phyloP scores from a whole-genome alignment of 164 flowering plant species.

The Chloranthus sessilifolius region DNA sequence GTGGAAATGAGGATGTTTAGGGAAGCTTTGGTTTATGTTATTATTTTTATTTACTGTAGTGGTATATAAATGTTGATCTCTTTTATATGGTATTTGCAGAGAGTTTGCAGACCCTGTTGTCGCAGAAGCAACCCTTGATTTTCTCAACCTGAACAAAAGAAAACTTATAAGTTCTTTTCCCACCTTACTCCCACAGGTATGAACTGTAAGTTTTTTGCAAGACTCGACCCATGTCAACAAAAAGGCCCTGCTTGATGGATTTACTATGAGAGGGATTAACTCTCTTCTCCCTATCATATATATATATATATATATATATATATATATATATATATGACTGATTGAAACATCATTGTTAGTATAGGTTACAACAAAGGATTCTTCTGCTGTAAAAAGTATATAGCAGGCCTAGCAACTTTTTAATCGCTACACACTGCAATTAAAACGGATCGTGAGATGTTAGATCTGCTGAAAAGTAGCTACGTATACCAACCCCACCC shows the following conservation, averaged over 20 bases:
- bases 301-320: no score
- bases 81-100: slow-evolving; percentile 43
- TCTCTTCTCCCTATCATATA: no score
- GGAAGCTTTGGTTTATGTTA: not conserved
- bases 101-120: slow-evolving; percentile 92
- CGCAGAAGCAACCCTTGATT: slow-evolving; percentile 82
- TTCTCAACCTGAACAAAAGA: slow-evolving; percentile 57
- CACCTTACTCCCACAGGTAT: slow-evolving; percentile 83
- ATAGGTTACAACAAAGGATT: no score
- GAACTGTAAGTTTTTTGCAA: no score
- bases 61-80: slow-evolving; percentile 2
- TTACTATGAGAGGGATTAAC: no score
- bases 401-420: no score
- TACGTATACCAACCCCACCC: slow-evolving; percentile 6
- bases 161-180: slow-evolving; percentile 65
- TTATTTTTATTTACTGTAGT: not conserved
- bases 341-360: no score
- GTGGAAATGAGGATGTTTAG: not conserved
- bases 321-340: no score
- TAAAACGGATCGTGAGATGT: slow-evolving; percentile 7
- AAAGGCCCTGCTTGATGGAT: no score
- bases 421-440: slow-evolving; percentile 11
- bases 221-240: no score
- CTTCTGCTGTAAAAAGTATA: no score
- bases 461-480: slow-evolving; percentile 5